Base-by-base conservation (phyloP, 352 stramenopile genomes). In the Pythium aristosporum region DNA sequence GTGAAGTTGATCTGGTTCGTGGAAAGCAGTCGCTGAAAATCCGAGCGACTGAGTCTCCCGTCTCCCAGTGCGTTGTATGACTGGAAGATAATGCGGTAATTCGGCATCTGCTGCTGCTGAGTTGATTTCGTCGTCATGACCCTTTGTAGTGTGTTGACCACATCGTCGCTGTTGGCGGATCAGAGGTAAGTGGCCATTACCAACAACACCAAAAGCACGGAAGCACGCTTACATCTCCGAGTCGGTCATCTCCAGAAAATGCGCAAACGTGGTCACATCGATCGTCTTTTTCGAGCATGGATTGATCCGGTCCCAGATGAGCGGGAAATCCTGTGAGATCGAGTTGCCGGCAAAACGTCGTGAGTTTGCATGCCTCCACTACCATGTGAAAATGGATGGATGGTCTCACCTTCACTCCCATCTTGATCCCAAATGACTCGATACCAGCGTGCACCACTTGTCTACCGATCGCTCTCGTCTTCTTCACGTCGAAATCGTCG, bases 71-170 rank as follows among this genome's bases (percentile, higher is more conserved):
- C 60, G 51, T 92, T 94, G 73, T 86, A 88, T 0, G 75, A 84
- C 61, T 92, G 82, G 61, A 94, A 94, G 37, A 92, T 86, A 10
- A 86, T 43, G 8, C 82, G 68, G 57, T 94, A 94, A 46, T 91
- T 92, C 2, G 82, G 82, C 25, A 79, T 73, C 5, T 80, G 74
- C 58, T 87, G 76, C 8, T 78, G 60, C 48, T 67, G 60, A 16
- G 41, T 79, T 2, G 82, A 83, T 7, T 77, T 76, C 5, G 73
- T 83, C 30, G 82, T 92, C 78, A 92, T 88, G 5, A 70, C 82
- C 25, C 85, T 71, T 41, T 92, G 85, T 7, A 94, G 56, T 5
- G 65, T 74, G 36, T 75, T 85, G 0, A 91, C 74, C 25, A 89
- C 73, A 2, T 87, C 79, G 60, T 94, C 82, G 44, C 85, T 94